Conservation (phyloP, 2,329 filamentous ascomycete species). For the Allantophomopsis cytisporea region DNA sequence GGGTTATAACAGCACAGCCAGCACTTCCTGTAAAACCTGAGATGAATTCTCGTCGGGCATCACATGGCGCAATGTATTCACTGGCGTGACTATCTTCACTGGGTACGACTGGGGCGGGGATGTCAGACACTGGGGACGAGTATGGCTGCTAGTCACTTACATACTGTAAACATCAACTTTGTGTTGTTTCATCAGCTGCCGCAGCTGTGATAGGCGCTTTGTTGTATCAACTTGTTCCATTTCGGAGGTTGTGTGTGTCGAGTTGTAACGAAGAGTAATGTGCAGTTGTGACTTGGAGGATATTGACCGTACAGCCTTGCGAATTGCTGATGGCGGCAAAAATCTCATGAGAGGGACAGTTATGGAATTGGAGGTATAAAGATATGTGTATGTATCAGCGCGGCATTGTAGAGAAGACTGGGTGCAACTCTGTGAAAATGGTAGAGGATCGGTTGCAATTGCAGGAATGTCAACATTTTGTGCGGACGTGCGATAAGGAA, state of each 20-base stretch:
- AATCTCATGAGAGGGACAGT: too few species aligned
- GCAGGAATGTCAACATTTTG: too few species aligned
- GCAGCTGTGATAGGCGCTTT: conserved; percentile 59
- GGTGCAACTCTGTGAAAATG: too few species aligned
- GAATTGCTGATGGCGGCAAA: too few species aligned
- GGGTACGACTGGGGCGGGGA: conserved; percentile 58
- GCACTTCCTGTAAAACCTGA: conserved; percentile 92
- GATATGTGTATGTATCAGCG: too few species aligned
- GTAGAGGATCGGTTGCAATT: too few species aligned
- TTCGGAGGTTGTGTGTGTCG: conserved; percentile 13
- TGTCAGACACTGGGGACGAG: conserved; percentile 7
- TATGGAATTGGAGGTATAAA: too few species aligned
- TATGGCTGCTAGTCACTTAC: conserved; percentile 16
- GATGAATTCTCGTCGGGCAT: conserved; percentile 82
- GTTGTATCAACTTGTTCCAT: conserved; percentile 76
- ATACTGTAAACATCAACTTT: conserved; percentile 88
- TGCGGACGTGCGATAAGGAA: too few species aligned
- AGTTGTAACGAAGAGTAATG: conserved; percentile 3
- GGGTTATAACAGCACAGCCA: conserved; percentile 79
- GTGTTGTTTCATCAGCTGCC: conserved; percentile 75
- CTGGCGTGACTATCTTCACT: conserved; percentile 97
- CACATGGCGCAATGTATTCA: conserved; percentile 95
- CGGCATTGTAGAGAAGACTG: too few species aligned
- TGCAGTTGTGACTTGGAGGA: too few species aligned
- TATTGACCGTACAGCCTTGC: too few species aligned